phyloP scores from a whole-genome alignment of 208 protist species.

The Crithidia expoeki region DNA sequence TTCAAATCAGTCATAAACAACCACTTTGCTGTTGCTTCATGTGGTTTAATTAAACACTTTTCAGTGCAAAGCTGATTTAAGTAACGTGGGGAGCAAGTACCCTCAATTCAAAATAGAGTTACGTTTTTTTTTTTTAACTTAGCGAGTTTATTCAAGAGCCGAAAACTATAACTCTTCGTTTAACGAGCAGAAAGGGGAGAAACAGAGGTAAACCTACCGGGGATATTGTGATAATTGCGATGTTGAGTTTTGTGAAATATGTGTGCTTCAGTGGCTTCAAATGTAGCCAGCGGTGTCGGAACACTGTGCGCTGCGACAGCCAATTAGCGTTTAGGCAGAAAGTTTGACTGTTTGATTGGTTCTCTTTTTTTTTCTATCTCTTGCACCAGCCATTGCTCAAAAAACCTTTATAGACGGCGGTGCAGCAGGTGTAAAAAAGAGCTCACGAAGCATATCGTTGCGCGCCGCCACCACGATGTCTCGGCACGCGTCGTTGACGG shows the following conservation, averaged over 20 bases:
- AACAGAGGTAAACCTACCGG: no score
- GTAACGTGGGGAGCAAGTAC: background rate
- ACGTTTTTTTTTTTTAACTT: background rate
- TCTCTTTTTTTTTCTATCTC: background rate
- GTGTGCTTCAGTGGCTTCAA: no score
- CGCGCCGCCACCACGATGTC: conserved; percentile 58
- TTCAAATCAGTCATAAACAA: no score
- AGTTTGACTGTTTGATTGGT: background rate
- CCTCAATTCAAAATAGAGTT: background rate
- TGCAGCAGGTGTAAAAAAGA: conserved; percentile 40
- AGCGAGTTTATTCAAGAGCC: background rate
- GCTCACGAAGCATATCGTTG: conserved; percentile 71
- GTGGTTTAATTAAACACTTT: background rate
- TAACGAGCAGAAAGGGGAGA: background rate
- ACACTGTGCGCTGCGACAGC: no score
- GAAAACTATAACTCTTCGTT: background rate
- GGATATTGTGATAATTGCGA: no score
- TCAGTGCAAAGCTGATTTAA: background rate
- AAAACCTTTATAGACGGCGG: background rate
- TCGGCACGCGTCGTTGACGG: conserved; percentile 78
- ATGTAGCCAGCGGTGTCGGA: no score
- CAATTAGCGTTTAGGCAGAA: no score
- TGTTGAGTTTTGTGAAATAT: no score
- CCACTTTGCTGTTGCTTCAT: background rate
- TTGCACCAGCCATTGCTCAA: background rate